A percentile compares a stretch with the other conserved stretches of the same genome.
Evolutionary conservation across 176 grass and related monocot genomes (phyloP).

Genomic region (Elaeis guineensis): DNA sequence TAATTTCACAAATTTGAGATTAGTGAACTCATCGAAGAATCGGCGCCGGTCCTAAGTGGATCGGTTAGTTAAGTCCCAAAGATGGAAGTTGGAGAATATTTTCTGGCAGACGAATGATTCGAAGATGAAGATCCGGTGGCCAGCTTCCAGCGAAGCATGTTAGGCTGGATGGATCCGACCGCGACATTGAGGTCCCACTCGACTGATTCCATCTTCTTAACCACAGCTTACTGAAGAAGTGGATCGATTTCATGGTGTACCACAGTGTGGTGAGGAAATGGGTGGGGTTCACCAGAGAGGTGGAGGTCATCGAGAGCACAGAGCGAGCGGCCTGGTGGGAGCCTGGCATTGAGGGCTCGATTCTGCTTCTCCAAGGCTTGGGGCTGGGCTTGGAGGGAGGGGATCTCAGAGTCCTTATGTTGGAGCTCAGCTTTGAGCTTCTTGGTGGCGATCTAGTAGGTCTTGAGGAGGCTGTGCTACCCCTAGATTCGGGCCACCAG

Average conservation of each 20-base stretch:
- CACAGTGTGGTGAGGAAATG: slow-evolving; percentile 64
- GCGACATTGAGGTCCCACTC: slow-evolving; percentile 57
- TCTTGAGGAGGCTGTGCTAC: slow-evolving; percentile 41
- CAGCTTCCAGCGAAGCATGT: slow-evolving; percentile 4
- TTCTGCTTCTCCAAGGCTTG: slow-evolving; percentile 11
- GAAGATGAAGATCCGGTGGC: slow-evolving; percentile 39
- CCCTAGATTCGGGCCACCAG: slow-evolving; percentile 16
- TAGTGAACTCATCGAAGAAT: slow-evolving; percentile 69
- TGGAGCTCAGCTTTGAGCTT: slow-evolving; percentile 61
- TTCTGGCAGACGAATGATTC: slow-evolving; percentile 57
- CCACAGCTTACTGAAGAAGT: slow-evolving; percentile 42
- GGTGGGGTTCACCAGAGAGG: slow-evolving; percentile 57
- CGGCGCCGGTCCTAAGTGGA: slow-evolving; percentile 21
- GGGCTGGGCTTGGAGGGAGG: slow-evolving; percentile 15
- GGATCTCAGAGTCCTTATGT: slow-evolving; percentile 36
- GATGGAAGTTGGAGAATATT: slow-evolving; percentile 62
- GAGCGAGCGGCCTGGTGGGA: slow-evolving; percentile 32
- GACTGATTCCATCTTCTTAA: slow-evolving; percentile 37
- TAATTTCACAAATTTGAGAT: slow-evolving; percentile 19
- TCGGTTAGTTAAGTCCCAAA: slow-evolving; percentile 30
- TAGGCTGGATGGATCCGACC: slow-evolving; percentile 36
- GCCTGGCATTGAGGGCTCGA: slow-evolving; percentile 28
- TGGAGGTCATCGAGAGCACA: slow-evolving; percentile 54
- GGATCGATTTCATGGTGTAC: slow-evolving; percentile 33
- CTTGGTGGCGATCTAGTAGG: slow-evolving; percentile 51